Evolutionary conservation across 225 moss, liverwort and hornwort species (phyloP).

Genomic region (Takakia lepidozioides): DNA sequence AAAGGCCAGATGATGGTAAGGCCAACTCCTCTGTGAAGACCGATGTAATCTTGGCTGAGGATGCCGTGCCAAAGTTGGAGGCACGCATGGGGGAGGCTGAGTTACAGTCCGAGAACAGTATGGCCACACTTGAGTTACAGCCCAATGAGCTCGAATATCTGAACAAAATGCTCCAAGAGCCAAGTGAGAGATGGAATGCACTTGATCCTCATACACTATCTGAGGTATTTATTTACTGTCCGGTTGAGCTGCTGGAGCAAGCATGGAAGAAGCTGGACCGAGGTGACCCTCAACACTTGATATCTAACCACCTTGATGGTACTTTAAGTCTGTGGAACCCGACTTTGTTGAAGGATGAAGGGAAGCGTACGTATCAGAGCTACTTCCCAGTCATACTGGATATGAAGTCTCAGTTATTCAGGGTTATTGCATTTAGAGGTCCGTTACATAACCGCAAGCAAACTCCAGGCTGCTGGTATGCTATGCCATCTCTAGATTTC

Average conservation of each 20-base stretch:
- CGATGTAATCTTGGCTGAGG: too few relatives aligned
- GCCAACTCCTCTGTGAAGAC: too few relatives aligned
- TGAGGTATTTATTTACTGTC: slow-evolving; percentile 23
- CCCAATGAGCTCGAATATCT: too few relatives aligned
- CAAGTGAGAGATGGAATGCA: slow-evolving; percentile 14
- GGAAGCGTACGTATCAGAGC: slow-evolving; percentile 12
- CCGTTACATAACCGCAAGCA: slow-evolving; percentile 19
- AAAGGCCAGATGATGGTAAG: too few relatives aligned
- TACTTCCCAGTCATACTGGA: slow-evolving; percentile 13
- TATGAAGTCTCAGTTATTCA: slow-evolving; percentile 8
- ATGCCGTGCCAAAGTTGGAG: too few relatives aligned
- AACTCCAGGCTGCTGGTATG: slow-evolving; percentile 29
- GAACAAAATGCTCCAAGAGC: too few relatives aligned
- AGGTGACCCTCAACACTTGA: slow-evolving; percentile 10
- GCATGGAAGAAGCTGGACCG: slow-evolving; percentile 20
- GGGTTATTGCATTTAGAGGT: slow-evolving; percentile 18
- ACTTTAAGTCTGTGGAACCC: slow-evolving; percentile 24
- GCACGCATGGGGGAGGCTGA: too few relatives aligned
- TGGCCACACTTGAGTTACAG: too few relatives aligned
- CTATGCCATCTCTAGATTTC: slow-evolving; percentile 31
- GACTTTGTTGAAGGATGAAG: slow-evolving; percentile 10
- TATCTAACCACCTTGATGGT: slow-evolving; percentile 9
- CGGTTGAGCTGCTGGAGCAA: slow-evolving; percentile 19
- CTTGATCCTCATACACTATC: slow-evolving; percentile 17
- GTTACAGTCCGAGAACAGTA: too few relatives aligned